These are phyloP conservation scores for Zoysia pacifica DNA, from an alignment of 176 grass and related monocot genomes.

Conservation along the genomic window DNA sequence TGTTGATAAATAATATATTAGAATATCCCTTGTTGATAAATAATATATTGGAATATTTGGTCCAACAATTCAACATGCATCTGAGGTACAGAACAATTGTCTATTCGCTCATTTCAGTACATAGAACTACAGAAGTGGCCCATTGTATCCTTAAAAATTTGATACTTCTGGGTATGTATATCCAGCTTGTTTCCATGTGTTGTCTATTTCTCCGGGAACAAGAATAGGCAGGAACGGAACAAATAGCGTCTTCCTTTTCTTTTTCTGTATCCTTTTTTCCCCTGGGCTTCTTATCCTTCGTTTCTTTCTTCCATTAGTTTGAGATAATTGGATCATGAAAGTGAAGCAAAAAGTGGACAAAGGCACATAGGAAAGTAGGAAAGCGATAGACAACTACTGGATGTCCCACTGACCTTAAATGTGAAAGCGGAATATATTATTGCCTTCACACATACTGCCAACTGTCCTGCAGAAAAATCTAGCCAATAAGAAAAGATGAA, in stretches of 20 bases:
- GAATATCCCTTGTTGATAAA: conserved; percentile 36
- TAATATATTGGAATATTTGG: conserved; percentile 48
- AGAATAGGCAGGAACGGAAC: conserved; percentile 27
- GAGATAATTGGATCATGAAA: conserved; percentile 61
- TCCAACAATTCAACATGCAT: conserved; percentile 23
- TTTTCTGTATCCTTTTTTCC: conserved; percentile 21
- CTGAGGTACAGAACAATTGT: conserved; percentile 1
- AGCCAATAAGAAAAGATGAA: conserved; percentile 33
- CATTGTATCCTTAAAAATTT: conserved; percentile 32
- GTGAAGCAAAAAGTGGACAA: conserved; percentile 59
- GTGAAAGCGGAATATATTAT: conserved; percentile 43
- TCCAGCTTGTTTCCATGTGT: conserved; percentile 19
- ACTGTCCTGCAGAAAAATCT: conserved; percentile 43
- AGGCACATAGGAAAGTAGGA: conserved; percentile 44
- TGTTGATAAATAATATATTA: neutral
- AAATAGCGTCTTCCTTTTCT: conserved; percentile 19
- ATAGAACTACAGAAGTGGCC: neutral
- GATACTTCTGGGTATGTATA: conserved; percentile 35
- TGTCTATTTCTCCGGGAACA: conserved; percentile 28
- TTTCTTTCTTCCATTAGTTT: conserved; percentile 48
- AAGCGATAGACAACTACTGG: conserved; percentile 50
- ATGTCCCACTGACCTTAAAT: conserved; percentile 57
- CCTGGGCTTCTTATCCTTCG: conserved; percentile 32
- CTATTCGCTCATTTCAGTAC: conserved; percentile 28
- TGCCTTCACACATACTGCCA: conserved; percentile 45